phyloP scores from a whole-genome alignment of 1,139 yeast genomes.

The Candida sanyaensis region DNA sequence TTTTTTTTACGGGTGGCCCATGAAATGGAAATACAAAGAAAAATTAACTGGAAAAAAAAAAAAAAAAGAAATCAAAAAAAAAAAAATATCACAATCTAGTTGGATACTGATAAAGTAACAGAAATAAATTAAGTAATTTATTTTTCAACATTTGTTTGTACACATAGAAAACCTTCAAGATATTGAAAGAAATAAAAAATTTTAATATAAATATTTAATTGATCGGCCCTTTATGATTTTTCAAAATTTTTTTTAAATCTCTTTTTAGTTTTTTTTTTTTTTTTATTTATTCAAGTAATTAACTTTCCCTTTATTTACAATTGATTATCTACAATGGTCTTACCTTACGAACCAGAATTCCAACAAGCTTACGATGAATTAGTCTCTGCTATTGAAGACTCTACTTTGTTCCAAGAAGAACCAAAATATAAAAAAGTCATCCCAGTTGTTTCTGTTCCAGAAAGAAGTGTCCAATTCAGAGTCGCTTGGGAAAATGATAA shows the following conservation, averaged over 20 bases:
- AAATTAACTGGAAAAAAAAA: not conserved
- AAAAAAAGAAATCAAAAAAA: not conserved
- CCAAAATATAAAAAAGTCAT: constrained; percentile 90
- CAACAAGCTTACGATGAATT: constrained; percentile 98
- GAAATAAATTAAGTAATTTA: not conserved
- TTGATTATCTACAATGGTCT: constrained; percentile 40
- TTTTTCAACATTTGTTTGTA: not conserved
- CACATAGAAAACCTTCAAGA: not conserved
- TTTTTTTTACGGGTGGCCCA: not conserved
- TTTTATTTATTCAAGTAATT: not conserved
- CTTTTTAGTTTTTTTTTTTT: not conserved
- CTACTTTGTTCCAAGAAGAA: constrained; percentile 83
- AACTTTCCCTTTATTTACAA: not conserved
- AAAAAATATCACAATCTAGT: not conserved
- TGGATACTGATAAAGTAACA: not conserved
- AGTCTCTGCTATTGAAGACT: constrained; percentile 83
- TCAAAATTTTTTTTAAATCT: not conserved
- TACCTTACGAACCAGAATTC: constrained; percentile 91
- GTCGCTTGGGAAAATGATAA: constrained; percentile 97
- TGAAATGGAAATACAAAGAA: too few species aligned
- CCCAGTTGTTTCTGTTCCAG: constrained; percentile 92
- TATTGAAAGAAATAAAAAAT: not conserved
- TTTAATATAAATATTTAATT: not conserved
- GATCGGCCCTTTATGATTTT: not conserved
- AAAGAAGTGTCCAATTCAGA: constrained; percentile 94